Evolutionary conservation across 768 basidiomycete genomes (phyloP).

Genomic region (Coprinopsis cinerea): DNA sequence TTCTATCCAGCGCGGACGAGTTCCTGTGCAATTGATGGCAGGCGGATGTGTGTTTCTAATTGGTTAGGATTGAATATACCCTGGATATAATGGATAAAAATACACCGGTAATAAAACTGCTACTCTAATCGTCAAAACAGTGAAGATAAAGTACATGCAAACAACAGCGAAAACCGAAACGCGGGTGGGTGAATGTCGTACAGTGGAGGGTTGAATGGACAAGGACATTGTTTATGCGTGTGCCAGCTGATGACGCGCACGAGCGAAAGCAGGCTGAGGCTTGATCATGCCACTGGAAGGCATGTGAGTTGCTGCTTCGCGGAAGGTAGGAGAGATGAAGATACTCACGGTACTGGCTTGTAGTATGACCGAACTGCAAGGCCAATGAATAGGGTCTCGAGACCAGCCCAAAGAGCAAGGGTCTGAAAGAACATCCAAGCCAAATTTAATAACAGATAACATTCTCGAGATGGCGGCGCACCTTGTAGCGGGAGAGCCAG

Average conservation of each 20-base stretch:
- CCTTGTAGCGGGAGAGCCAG: conserved; percentile 23
- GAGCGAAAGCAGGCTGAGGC: background rate
- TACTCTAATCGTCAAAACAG: too few species aligned
- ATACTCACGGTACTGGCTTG: conserved; percentile 19
- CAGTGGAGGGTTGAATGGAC: background rate
- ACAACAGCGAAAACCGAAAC: background rate
- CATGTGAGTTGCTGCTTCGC: conserved; percentile 1
- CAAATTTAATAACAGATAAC: background rate
- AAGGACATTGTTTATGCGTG: background rate
- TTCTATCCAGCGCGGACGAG: conserved; percentile 50
- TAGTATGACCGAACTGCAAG: conserved; percentile 25
- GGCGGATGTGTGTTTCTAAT: background rate
- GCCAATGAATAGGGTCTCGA: conserved; percentile 26
- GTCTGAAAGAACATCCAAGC: conserved; percentile 19
- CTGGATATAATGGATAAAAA: background rate
- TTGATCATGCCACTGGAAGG: background rate
- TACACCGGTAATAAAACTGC: background rate
- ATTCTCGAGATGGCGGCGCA: background rate
- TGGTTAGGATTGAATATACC: background rate
- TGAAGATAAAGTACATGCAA: too few species aligned
- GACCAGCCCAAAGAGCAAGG: conserved; percentile 27
- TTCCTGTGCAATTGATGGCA: conserved; percentile 30
- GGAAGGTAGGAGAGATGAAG: background rate
- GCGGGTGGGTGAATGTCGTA: background rate
- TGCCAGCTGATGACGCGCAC: too few species aligned